A percentile compares a stretch with the other conserved stretches of the same genome.
Conservation (phyloP, 2,329 filamentous ascomycete genomes). For the Amesomyces nigricolor region DNA sequence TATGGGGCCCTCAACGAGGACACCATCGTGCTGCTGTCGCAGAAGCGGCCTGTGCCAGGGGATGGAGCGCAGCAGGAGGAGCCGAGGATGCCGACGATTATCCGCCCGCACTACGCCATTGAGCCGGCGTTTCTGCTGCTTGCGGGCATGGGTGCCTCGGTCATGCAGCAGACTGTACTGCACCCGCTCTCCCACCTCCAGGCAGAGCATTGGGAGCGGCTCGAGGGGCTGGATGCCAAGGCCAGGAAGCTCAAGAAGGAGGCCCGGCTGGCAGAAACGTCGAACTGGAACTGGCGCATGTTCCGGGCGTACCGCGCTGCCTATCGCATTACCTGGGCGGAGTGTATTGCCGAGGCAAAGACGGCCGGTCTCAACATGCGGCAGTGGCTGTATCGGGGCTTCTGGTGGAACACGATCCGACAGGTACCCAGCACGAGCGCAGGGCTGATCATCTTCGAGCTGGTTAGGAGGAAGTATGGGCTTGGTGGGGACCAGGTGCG, state of each 20-base stretch:
- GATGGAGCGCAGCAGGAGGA: constrained; percentile 9
- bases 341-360: constrained; percentile 53
- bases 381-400: constrained; percentile 64
- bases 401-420: constrained; percentile 65
- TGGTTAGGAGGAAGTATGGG: constrained; percentile 68
- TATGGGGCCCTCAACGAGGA: constrained; percentile 56
- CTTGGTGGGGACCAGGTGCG: constrained; percentile 55
- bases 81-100: constrained; percentile 40
- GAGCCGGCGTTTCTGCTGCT: constrained; percentile 67
- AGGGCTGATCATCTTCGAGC: constrained; percentile 71
- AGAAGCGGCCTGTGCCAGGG: constrained; percentile 37
- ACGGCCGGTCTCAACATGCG: constrained; percentile 50
- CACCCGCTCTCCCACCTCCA: constrained; percentile 68
- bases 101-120: constrained; percentile 68
- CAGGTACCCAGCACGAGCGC: constrained; percentile 74
- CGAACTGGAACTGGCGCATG: constrained; percentile 43
- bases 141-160: constrained; percentile 62
- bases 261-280: background rate
- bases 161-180: constrained; percentile 63
- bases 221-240: constrained; percentile 65
- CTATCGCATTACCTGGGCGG: constrained; percentile 61
- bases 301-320: constrained; percentile 63
- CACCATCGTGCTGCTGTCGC: constrained; percentile 45
- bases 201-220: constrained; percentile 64
- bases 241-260: constrained; percentile 41